Evolutionary conservation across 306 rosid genomes (phyloP).

Genomic region (Purshia tridentata): DNA sequence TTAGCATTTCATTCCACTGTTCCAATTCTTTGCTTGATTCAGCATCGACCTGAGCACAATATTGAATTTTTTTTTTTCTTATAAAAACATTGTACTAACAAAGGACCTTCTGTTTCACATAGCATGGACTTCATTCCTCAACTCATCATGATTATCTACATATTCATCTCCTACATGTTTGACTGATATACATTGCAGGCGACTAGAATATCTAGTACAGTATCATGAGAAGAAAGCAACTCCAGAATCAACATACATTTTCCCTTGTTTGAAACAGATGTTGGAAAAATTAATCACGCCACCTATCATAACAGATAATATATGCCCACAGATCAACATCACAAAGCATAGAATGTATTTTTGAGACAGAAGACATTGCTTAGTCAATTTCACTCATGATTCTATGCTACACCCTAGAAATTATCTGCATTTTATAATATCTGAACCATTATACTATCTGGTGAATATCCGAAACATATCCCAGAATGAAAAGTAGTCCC

Average conservation of each 20-base stretch:
- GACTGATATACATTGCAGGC: not conserved
- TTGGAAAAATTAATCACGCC: too few relatives aligned
- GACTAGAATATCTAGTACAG: not conserved
- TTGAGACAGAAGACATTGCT: not conserved
- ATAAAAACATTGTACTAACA: not conserved
- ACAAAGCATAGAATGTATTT: not conserved
- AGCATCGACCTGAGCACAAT: conserved; percentile 64
- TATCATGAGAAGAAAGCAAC: not conserved
- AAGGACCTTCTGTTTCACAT: not conserved
- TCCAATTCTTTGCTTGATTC: conserved; percentile 90
- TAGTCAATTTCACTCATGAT: not conserved
- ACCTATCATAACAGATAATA: too few relatives aligned
- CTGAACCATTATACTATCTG: too few relatives aligned
- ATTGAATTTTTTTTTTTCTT: conserved; percentile 2
- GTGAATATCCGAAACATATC: too few relatives aligned
- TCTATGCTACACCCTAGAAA: not conserved
- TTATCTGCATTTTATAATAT: not conserved
- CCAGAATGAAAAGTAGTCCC: too few relatives aligned
- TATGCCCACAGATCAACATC: not conserved
- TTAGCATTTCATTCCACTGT: conserved; percentile 96
- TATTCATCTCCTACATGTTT: not conserved
- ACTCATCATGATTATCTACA: not conserved
- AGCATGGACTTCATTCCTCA: not conserved
- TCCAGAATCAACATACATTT: not conserved
- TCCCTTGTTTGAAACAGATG: not conserved